Percentiles rank a stretch among this genome's conserved stretches.
phyloP scores from a whole-genome alignment of 83 land plant species.

The Thuja plicata region DNA sequence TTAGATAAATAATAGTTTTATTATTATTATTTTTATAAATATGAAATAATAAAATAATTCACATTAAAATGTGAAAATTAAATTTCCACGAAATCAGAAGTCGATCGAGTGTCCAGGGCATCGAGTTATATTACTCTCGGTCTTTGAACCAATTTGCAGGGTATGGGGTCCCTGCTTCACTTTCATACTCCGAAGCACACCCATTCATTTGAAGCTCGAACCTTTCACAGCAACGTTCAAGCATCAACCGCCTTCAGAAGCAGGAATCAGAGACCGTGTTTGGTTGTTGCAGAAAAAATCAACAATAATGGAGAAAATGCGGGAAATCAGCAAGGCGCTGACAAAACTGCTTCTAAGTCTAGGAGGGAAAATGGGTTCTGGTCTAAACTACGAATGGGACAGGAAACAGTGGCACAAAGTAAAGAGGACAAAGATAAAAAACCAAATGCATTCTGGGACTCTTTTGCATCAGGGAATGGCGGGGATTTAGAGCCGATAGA shows the following conservation, averaged over 20 bases:
- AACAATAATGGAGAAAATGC: slow-evolving; percentile 1
- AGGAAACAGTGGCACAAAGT: not conserved
- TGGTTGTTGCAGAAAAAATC: not conserved
- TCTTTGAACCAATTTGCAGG: not conserved
- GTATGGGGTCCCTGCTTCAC: not conserved
- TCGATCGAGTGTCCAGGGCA: too few relatives aligned
- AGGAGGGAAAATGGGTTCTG: not conserved
- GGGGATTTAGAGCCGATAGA: slow-evolving; percentile 1
- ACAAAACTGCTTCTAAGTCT: not conserved
- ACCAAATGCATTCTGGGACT: not conserved
- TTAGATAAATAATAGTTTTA: too few relatives aligned
- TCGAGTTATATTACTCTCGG: too few relatives aligned
- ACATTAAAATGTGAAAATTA: too few relatives aligned
- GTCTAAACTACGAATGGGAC: not conserved
- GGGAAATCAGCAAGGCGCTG: not conserved
- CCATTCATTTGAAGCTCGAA: not conserved
- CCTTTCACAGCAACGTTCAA: not conserved
- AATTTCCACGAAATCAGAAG: too few relatives aligned
- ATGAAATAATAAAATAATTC: too few relatives aligned
- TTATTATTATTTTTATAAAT: too few relatives aligned
- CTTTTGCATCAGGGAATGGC: not conserved
- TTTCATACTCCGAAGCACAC: not conserved
- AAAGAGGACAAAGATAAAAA: not conserved
- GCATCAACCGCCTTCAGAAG: not conserved
- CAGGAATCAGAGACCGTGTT: not conserved